These are phyloP conservation scores for baker's yeast (Saccharomyces cerevisiae) DNA, from an alignment of 805 yeast species.

Conservation along the genomic window DNA sequence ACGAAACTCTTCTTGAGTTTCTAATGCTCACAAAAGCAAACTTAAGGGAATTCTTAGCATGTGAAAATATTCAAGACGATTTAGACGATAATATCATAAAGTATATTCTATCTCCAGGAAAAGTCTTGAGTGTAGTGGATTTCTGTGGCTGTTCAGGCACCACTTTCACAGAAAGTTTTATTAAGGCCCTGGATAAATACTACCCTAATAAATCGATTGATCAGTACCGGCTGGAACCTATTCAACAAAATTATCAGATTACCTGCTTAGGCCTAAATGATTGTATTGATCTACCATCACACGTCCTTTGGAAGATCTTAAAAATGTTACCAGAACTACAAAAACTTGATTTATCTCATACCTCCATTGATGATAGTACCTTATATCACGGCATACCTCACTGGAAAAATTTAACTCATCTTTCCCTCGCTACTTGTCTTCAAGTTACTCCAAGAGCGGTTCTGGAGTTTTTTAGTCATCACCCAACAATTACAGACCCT, in stretches of 20 bases:
- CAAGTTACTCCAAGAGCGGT: constrained; percentile 65
- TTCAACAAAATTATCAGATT: constrained; percentile 25
- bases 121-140: constrained; percentile 59
- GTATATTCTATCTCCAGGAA: constrained; percentile 25
- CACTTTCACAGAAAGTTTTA: constrained; percentile 52
- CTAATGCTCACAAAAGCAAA: constrained; percentile 52
- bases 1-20: constrained; percentile 58
- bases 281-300: constrained; percentile 65
- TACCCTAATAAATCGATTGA: constrained; percentile 5
- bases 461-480: constrained; percentile 58
- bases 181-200: constrained; percentile 26
- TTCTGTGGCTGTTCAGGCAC: constrained; percentile 81
- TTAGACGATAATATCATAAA: constrained; percentile 43
- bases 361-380: constrained; percentile 61
- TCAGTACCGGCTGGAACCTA: constrained; percentile 15
- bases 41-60: constrained; percentile 68
- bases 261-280: constrained; percentile 69
- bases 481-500: constrained; percentile 48
- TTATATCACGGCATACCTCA: constrained; percentile 45
- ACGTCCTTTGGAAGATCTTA: constrained; percentile 36
- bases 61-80: constrained; percentile 81
- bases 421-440: constrained; percentile 59
- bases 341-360: constrained; percentile 73
- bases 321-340: constrained; percentile 54
- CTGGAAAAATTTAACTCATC: constrained; percentile 58